Conservation (phyloP, 768 basidiomycete genomes). For the Cubamyces lactineus region DNA sequence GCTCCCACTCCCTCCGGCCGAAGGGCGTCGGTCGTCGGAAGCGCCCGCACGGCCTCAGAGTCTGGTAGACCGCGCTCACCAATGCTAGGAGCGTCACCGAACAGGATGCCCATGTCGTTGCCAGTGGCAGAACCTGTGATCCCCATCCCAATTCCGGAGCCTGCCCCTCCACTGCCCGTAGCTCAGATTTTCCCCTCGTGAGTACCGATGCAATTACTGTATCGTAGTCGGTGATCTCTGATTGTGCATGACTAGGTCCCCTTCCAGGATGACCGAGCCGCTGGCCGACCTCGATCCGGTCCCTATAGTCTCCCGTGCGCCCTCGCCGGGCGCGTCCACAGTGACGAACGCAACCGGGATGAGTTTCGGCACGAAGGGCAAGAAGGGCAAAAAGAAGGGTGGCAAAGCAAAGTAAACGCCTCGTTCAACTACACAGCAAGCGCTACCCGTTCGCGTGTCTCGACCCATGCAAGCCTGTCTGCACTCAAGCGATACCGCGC, state of each 20-base stretch:
- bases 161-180: conserved; percentile 8
- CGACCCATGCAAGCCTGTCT: too few relatives aligned
- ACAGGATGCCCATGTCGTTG: conserved; percentile 1
- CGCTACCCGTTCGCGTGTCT: too few relatives aligned
- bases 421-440: neutral
- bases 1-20: conserved; percentile 12
- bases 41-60: conserved; percentile 9
- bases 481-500: neutral
- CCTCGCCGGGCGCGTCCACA: conserved; percentile 15
- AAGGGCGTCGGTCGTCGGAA: conserved; percentile 15
- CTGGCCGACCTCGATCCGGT: conserved; percentile 13
- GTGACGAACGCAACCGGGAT: conserved; percentile 9
- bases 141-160: conserved; percentile 22
- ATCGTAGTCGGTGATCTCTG: neutral
- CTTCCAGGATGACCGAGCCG: neutral
- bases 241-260: conserved; percentile 6
- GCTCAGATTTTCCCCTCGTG: conserved; percentile 19
- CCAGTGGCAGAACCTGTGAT: conserved; percentile 15
- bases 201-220: neutral
- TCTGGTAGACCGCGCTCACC: conserved; percentile 24
- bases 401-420: conserved; percentile 8
- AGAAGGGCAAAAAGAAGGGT: conserved; percentile 26
- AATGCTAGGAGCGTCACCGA: conserved; percentile 19
- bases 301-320: conserved; percentile 11
- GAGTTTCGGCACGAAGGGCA: conserved; percentile 15